These are phyloP conservation scores for Kwoniella heveanensis DNA, from an alignment of 768 basidiomycete genomes.

Conservation along the genomic window DNA sequence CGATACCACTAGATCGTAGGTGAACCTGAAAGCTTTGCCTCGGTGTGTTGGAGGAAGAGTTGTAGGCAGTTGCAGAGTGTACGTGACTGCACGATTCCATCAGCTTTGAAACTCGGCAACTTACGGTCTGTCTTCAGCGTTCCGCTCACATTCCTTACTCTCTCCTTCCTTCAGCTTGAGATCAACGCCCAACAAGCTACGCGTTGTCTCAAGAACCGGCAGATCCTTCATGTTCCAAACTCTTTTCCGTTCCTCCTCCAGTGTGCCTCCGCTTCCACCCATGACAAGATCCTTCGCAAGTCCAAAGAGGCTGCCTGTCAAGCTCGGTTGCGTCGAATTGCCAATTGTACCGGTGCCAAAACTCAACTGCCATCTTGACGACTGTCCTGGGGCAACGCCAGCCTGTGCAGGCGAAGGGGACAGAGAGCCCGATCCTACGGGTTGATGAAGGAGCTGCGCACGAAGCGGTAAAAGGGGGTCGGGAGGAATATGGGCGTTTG, in stretches of 20 bases:
- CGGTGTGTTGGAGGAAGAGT: conserved; percentile 87
- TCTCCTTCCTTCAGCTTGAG: conserved; percentile 78
- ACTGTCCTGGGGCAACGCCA: neutral
- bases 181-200: conserved; percentile 88
- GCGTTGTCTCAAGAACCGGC: conserved; percentile 82
- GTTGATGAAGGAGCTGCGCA: conserved; percentile 51
- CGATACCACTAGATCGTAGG: conserved; percentile 87
- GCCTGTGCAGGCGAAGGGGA: conserved; percentile 17
- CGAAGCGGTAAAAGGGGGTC: conserved; percentile 54
- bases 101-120: too few relatives aligned
- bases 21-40: conserved; percentile 79
- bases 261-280: conserved; percentile 50
- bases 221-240: conserved; percentile 59
- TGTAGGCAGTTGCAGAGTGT: conserved; percentile 72
- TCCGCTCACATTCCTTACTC: conserved; percentile 77
- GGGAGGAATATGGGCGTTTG: conserved; percentile 52
- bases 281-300: conserved; percentile 49
- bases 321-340: conserved; percentile 43
- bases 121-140: too few relatives aligned
- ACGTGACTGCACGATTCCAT: conserved; percentile 65
- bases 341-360: conserved; percentile 54
- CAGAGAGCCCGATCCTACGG: conserved; percentile 52
- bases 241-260: conserved; percentile 57
- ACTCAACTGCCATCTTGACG: conserved; percentile 47
- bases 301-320: conserved; percentile 54